Conservation (phyloP, 169 alveolate genomes). For the Plasmodium fragile region DNA sequence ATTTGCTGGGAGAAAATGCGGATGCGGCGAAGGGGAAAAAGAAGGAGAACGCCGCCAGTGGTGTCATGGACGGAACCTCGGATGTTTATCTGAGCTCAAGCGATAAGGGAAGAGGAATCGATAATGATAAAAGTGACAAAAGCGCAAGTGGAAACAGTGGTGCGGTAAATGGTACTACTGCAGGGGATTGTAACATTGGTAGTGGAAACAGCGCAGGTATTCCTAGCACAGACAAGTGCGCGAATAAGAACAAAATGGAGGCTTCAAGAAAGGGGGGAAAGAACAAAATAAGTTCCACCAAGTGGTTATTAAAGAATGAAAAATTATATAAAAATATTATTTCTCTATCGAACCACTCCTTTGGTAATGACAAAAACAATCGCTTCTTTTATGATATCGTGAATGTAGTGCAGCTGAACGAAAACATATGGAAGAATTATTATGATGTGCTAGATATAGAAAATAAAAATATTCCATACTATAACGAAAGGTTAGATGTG, state of each 20-base stretch:
- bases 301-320: slow-evolving; percentile 88
- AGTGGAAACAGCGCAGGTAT: background rate
- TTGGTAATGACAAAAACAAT: slow-evolving; percentile 92
- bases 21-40: slow-evolving; percentile 5
- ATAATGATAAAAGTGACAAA: slow-evolving; percentile 16
- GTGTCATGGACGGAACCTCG: background rate
- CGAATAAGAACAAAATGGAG: slow-evolving; percentile 78
- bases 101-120: slow-evolving; percentile 14
- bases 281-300: slow-evolving; percentile 90
- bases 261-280: slow-evolving; percentile 89
- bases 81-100: background rate
- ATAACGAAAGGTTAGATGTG: slow-evolving; percentile 91
- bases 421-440: slow-evolving; percentile 91
- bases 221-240: background rate
- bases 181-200: background rate
- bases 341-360: slow-evolving; percentile 93
- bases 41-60: background rate
- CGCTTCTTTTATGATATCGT: slow-evolving; percentile 93
- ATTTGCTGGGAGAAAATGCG: slow-evolving; percentile 28
- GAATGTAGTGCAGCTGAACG: slow-evolving; percentile 90
- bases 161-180: background rate
- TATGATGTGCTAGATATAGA: slow-evolving; percentile 95
- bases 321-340: slow-evolving; percentile 94
- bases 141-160: background rate
- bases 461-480: slow-evolving; percentile 93